Conservation (phyloP, 83 land plant species). For the Thuja plicata region DNA sequence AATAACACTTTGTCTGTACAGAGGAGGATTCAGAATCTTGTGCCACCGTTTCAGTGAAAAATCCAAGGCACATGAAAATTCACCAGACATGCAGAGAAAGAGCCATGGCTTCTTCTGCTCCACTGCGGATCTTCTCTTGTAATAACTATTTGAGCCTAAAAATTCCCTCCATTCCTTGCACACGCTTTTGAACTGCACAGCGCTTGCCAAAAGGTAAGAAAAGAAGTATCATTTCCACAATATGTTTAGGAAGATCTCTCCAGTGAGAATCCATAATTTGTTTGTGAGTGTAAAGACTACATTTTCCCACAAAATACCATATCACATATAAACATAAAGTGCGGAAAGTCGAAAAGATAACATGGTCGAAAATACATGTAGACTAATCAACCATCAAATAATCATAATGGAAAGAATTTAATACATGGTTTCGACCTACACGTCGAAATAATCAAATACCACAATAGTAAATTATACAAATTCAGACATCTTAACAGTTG, state of each 20-base stretch:
- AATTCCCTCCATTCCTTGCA: background rate
- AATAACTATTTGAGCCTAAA: background rate
- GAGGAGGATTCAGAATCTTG: background rate
- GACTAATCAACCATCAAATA: no score
- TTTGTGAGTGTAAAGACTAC: no score
- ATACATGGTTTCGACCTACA: no score
- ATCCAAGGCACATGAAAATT: background rate
- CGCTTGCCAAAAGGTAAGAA: background rate
- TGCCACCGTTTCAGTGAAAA: background rate
- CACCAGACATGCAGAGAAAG: background rate
- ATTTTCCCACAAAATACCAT: no score
- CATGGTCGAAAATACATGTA: no score
- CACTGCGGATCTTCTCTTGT: background rate
- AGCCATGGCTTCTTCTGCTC: background rate
- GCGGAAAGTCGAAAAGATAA: no score
- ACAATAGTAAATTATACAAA: no score
- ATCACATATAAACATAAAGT: no score
- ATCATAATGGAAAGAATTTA: no score
- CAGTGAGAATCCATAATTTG: no score
- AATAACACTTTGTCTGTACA: background rate
- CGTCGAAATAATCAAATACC: no score
- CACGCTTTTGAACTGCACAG: background rate
- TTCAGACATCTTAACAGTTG: no score
- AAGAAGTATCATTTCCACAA: background rate
- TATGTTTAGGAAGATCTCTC: background rate